phyloP scores from a whole-genome alignment of 768 basidiomycete species.

The Kwoniella dendrophila region DNA sequence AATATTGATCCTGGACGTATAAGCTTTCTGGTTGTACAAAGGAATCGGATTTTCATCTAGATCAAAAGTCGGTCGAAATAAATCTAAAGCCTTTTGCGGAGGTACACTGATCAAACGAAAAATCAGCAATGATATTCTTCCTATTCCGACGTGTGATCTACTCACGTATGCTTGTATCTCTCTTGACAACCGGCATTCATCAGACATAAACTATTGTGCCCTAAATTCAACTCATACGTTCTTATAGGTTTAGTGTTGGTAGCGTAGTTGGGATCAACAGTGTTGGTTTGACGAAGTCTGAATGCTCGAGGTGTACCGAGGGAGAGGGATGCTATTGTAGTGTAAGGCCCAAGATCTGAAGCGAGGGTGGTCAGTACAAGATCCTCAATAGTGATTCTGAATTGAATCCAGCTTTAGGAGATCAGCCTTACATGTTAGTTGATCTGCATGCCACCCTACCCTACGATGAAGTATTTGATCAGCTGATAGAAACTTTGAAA shows the following conservation, averaged over 20 bases:
- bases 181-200: conserved; percentile 57
- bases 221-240: conserved; percentile 53
- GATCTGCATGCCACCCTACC: conserved; percentile 56
- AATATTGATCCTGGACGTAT: conserved; percentile 52
- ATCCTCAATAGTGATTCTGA: not conserved
- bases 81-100: conserved; percentile 49
- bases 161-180: conserved; percentile 55
- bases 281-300: conserved; percentile 45
- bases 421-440: conserved; percentile 50
- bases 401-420: not conserved
- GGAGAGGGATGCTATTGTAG: conserved; percentile 55
- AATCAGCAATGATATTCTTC: not conserved
- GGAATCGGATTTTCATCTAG: conserved; percentile 31
- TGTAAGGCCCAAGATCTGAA: conserved; percentile 55
- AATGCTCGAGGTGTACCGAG: conserved; percentile 55
- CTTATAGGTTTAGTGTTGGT: conserved; percentile 29
- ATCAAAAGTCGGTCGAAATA: conserved; percentile 49
- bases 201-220: conserved; percentile 51
- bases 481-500: not conserved
- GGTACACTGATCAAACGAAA: conserved; percentile 39
- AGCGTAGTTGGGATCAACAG: conserved; percentile 39
- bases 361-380: not conserved
- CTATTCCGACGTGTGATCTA: not conserved
- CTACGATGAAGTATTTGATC: conserved; percentile 13
- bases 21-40: conserved; percentile 35